phyloP scores from a whole-genome alignment of 805 yeast species.

The Lipomyces sp. region DNA sequence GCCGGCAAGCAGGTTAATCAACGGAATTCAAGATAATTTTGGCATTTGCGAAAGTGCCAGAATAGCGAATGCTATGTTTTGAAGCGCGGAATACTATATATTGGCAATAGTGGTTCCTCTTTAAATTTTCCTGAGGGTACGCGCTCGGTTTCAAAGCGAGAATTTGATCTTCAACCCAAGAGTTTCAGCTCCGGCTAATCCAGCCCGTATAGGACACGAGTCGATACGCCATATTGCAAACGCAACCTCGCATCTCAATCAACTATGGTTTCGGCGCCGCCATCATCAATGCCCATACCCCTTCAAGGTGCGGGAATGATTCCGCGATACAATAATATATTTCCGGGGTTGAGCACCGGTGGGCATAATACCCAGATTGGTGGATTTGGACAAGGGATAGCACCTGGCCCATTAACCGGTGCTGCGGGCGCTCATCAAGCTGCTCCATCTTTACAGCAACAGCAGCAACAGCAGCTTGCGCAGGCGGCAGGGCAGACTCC shows the following conservation, averaged over 20 bases:
- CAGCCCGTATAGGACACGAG: not conserved
- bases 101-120: not conserved
- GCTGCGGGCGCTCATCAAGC: not conserved
- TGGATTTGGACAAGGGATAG: slow-evolving; percentile 7
- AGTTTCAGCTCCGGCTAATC: not conserved
- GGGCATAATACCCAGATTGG: slow-evolving; percentile 9
- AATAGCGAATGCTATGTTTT: not conserved
- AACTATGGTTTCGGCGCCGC: slow-evolving; percentile 14
- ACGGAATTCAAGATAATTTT: not conserved
- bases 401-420: slow-evolving; percentile 13
- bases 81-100: not conserved
- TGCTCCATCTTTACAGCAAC: slow-evolving; percentile 17
- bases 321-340: slow-evolving; percentile 17
- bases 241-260: not conserved
- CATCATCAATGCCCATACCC: slow-evolving; percentile 19
- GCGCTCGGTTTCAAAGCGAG: not conserved
- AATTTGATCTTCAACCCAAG: not conserved
- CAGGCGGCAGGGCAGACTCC: slow-evolving; percentile 33
- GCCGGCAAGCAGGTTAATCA: not conserved
- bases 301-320: slow-evolving; percentile 14
- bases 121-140: not conserved
- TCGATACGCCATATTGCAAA: not conserved
- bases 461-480: slow-evolving; percentile 30
- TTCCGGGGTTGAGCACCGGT: not conserved
- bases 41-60: not conserved